Conservation (phyloP, 768 basidiomycete genomes). For the Tricholoma saponaceum region DNA sequence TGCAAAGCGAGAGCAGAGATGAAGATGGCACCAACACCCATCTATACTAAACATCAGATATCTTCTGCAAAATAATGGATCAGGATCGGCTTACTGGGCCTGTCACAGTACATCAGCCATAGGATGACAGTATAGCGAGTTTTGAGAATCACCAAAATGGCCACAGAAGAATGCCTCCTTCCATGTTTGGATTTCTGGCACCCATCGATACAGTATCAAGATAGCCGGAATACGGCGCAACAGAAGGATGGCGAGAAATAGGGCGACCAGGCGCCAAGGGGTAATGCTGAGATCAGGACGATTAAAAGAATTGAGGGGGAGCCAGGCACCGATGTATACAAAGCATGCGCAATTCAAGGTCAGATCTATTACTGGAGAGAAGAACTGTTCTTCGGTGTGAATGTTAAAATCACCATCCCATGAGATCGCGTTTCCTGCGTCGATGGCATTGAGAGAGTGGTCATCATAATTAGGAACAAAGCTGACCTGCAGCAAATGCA, state of each 20-base stretch:
- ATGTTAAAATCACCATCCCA: slow-evolving; percentile 86
- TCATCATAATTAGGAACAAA: neutral
- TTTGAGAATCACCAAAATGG: slow-evolving; percentile 67
- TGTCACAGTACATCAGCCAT: slow-evolving; percentile 14
- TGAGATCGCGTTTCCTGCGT: slow-evolving; percentile 53
- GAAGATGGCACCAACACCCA: slow-evolving; percentile 93
- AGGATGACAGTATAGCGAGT: neutral
- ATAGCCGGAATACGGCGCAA: slow-evolving; percentile 81
- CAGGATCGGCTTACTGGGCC: slow-evolving; percentile 52
- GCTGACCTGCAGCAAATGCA: slow-evolving; percentile 74
- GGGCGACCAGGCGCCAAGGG: slow-evolving; percentile 66
- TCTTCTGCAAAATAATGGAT: neutral
- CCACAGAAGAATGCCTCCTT: slow-evolving; percentile 87
- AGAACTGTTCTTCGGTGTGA: slow-evolving; percentile 80
- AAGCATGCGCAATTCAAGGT: slow-evolving; percentile 80
- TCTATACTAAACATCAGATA: slow-evolving; percentile 33
- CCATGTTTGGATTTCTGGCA: slow-evolving; percentile 85
- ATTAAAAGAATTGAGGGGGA: slow-evolving; percentile 62
- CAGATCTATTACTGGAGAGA: slow-evolving; percentile 89
- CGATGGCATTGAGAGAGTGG: neutral
- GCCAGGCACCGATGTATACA: slow-evolving; percentile 86
- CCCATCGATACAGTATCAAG: slow-evolving; percentile 71
- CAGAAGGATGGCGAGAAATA: slow-evolving; percentile 65
- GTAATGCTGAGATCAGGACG: slow-evolving; percentile 52
- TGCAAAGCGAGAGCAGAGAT: slow-evolving; percentile 72